Base-by-base conservation (phyloP, 1,284 basidiomycete genomes). In the Pyrrhoderma lamaoense region DNA sequence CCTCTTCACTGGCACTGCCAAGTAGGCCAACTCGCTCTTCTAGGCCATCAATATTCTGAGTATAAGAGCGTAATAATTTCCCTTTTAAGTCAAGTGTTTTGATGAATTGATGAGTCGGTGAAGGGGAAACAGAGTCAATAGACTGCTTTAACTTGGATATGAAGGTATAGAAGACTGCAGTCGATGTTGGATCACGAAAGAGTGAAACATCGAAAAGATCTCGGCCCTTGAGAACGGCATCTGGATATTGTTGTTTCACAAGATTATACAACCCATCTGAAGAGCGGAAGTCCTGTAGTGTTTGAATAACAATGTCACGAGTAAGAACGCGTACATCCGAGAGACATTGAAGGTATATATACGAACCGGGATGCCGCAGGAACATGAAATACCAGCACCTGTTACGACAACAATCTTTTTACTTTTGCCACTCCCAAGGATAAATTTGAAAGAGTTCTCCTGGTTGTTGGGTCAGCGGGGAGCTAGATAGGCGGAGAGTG, bases 11-110 rank as follows among this genome's bases (percentile, higher is more conserved):
- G 2, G 80, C 77, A 55, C 75, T 80, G 38, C 84, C 75, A 34
- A 77, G 65, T 5, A 97, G 74, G 0, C 93, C 94, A 1, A 81
- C 81, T 50, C 78, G 75, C 59, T 85, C 84, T 65, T 97, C 94
- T 18, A 97, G 71, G 4, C 91, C 93, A 66, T 97, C 94, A 47
- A 97, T 93, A 63, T 96, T 97, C 67, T 96, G 93, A 0, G 94
- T 96, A 66, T 97, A 97, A 2, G 85, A 89, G 48, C 93, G 80
- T 25, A 95, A 68, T 1, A 98, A 71, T 62, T 88, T 92, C 49
- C 88, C 87, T 67, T 92, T 91, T 8, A 74, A 66, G 59, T 95
- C 88, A 0, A 97, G 78, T 4, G 81, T 84, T 61, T 86, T 86
- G 55, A 97, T 82, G 67, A 97, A 94, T 53, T 77, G 76, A 65